Evolutionary conservation across 768 basidiomycete genomes (phyloP).

Genomic region (Leccinellum luteum): DNA sequence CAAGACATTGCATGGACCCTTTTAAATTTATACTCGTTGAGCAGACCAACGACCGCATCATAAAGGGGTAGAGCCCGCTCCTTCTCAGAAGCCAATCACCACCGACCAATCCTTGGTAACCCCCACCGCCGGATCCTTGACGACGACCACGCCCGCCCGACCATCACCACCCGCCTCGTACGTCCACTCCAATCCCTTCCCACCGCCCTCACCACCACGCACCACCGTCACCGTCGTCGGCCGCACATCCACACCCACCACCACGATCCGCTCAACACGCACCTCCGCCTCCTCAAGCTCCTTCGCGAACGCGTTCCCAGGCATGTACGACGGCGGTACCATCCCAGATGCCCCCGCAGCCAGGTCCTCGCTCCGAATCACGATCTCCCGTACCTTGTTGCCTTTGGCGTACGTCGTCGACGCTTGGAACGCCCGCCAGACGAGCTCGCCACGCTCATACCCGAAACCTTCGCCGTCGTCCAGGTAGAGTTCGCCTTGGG

Average conservation of each 20-base stretch:
- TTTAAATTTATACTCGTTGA: not conserved
- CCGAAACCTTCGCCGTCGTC: slow-evolving; percentile 89
- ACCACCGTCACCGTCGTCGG: slow-evolving; percentile 60
- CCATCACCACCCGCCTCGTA: slow-evolving; percentile 59
- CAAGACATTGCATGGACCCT: not conserved
- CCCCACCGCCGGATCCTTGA: slow-evolving; percentile 70
- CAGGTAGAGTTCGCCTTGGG: slow-evolving; percentile 86
- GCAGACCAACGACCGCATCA: not conserved
- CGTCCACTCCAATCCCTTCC: slow-evolving; percentile 58
- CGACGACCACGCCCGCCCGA: slow-evolving; percentile 60
- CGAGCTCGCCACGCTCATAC: slow-evolving; percentile 71
- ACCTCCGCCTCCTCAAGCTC: slow-evolving; percentile 53
- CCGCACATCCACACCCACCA: slow-evolving; percentile 65
- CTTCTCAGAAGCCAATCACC: slow-evolving; percentile 26
- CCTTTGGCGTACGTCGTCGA: slow-evolving; percentile 35
- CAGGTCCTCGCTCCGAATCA: slow-evolving; percentile 51
- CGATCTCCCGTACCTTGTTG: slow-evolving; percentile 38
- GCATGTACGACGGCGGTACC: slow-evolving; percentile 44
- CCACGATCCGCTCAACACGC: slow-evolving; percentile 76
- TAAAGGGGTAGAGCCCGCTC: not conserved
- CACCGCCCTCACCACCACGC: slow-evolving; percentile 32
- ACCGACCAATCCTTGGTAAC: slow-evolving; percentile 68
- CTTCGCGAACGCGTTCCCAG: slow-evolving; percentile 66
- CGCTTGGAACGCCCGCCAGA: slow-evolving; percentile 79
- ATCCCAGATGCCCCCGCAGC: slow-evolving; percentile 51